phyloP scores from a whole-genome alignment of 2,329 filamentous ascomycete species.

The Epichloe sp. region DNA sequence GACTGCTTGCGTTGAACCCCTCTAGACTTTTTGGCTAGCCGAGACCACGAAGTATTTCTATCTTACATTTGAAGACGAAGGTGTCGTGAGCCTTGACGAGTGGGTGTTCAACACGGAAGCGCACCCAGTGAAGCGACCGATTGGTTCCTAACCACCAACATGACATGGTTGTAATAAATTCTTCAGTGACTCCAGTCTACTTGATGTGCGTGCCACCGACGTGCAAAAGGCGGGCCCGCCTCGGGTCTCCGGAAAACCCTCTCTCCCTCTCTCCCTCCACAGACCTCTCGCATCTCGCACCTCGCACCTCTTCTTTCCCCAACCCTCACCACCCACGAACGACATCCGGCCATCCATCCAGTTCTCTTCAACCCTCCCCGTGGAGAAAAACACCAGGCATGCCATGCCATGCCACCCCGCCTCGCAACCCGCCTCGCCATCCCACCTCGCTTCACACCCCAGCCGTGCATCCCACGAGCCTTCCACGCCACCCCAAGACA shows the following conservation, averaged over 20 bases:
- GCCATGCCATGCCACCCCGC: conserved; percentile 31
- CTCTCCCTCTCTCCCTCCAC: no score
- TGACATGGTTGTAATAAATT: no score
- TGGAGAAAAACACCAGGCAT: conserved; percentile 34
- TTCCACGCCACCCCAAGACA: conserved; percentile 1
- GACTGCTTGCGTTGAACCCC: neutral
- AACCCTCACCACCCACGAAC: no score
- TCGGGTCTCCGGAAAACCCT: no score
- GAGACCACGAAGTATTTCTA: conserved; percentile 74
- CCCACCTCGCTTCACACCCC: conserved; percentile 2
- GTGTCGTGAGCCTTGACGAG: conserved; percentile 53
- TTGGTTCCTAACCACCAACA: conserved; percentile 3
- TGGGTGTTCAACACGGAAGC: conserved; percentile 53
- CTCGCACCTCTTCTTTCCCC: no score
- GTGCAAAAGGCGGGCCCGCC: no score
- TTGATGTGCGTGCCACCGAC: no score
- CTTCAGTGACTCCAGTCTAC: no score
- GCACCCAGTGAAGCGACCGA: conserved; percentile 31
- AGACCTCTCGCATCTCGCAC: no score
- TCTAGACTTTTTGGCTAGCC: conserved; percentile 53
- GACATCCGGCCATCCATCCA: no score
- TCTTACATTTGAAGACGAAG: conserved; percentile 53
- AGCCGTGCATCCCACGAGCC: conserved; percentile 14
- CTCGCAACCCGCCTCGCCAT: conserved; percentile 10
- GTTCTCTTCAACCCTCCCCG: neutral